phyloP scores from a whole-genome alignment of 345 rosid species.

The rapeseed (Brassica napus) region DNA sequence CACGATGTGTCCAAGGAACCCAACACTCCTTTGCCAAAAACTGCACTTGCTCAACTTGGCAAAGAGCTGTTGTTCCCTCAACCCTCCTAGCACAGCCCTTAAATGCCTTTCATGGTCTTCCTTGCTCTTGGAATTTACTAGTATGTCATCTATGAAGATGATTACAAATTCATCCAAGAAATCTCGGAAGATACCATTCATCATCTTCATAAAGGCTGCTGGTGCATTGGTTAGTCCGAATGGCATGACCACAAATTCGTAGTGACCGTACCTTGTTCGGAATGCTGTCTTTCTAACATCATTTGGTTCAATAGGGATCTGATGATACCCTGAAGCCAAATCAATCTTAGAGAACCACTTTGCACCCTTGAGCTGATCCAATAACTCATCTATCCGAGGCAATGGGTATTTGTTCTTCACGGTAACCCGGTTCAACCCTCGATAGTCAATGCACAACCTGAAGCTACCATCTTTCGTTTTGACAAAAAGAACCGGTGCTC shows the following conservation, averaged over 20 bases:
- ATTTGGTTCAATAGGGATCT: neutral
- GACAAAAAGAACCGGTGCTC: too few relatives aligned
- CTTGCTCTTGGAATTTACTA: neutral
- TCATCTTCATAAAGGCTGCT: neutral
- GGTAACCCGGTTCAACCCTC: too few relatives aligned
- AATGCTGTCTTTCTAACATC: neutral
- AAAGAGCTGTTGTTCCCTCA: neutral
- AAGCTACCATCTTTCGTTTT: too few relatives aligned
- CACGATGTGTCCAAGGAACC: neutral
- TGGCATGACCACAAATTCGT: neutral
- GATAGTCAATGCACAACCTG: too few relatives aligned
- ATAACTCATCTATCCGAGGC: too few relatives aligned
- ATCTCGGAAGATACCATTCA: neutral
- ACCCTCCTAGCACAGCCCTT: neutral
- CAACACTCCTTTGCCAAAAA: neutral
- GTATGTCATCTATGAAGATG: neutral
- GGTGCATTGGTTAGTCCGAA: neutral
- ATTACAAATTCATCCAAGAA: neutral
- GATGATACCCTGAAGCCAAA: neutral
- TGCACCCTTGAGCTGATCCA: too few relatives aligned
- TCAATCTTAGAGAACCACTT: neutral
- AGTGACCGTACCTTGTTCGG: neutral
- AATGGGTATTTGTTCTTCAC: too few relatives aligned
- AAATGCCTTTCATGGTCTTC: neutral
- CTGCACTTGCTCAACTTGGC: neutral